These are phyloP conservation scores for Trametopsis cervina DNA, from an alignment of 768 basidiomycete species.

Conservation along the genomic window DNA sequence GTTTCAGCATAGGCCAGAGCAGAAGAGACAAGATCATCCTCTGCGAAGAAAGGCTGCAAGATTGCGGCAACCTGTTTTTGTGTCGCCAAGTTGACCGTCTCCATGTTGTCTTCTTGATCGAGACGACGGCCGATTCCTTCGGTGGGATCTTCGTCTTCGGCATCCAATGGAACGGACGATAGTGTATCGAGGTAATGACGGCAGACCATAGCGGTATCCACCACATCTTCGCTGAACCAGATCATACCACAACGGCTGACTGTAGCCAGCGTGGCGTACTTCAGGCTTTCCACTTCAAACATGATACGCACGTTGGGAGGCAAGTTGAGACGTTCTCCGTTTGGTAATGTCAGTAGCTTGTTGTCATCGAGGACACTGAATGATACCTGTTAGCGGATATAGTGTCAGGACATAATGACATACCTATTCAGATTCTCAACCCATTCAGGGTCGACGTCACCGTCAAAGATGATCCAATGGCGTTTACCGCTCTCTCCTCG, in stretches of 20 bases:
- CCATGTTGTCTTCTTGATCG: constrained; percentile 45
- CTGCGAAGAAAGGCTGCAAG: constrained; percentile 76
- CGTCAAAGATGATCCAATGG: constrained; percentile 99
- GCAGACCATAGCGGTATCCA: constrained; percentile 89
- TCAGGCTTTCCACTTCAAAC: constrained; percentile 98
- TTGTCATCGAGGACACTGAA: constrained; percentile 96
- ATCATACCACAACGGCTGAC: constrained; percentile 99
- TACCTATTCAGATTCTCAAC: constrained; percentile 99
- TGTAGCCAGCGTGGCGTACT: constrained; percentile 94
- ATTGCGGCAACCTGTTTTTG: constrained; percentile 72
- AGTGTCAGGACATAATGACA: constrained; percentile 15
- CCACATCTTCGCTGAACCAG: constrained; percentile 98
- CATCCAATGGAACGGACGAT: constrained; percentile 68
- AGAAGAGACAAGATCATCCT: constrained; percentile 72
- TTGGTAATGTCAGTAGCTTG: constrained; percentile 93
- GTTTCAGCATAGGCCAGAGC: constrained; percentile 75
- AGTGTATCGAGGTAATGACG: constrained; percentile 80
- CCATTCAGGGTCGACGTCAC: constrained; percentile 99
- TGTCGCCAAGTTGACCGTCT: constrained; percentile 58
- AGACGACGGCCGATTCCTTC: constrained; percentile 58
- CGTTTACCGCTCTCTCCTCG: constrained; percentile 94
- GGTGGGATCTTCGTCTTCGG: constrained; percentile 76
- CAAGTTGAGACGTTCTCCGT: constrained; percentile 95
- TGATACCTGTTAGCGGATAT: neutral
- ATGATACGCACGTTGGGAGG: constrained; percentile 97